phyloP scores from a whole-genome alignment of 768 basidiomycete genomes.

The Lactarius hengduanensis region DNA sequence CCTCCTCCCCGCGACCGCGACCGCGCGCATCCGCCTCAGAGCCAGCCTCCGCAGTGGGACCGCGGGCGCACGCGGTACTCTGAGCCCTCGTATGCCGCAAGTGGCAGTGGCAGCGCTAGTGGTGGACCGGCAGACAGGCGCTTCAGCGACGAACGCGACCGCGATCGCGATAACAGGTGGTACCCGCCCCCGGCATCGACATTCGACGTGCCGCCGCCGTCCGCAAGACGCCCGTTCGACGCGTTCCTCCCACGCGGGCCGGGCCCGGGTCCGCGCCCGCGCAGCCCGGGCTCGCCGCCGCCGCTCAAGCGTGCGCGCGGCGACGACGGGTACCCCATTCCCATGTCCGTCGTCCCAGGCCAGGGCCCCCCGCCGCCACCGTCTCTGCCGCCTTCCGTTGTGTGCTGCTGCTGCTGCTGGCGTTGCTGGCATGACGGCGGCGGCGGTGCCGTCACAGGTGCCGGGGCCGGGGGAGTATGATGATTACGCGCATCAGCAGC shows the following conservation, averaged over 20 bases:
- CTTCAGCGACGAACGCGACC: slow-evolving; percentile 19
- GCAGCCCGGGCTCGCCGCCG: slow-evolving; percentile 26
- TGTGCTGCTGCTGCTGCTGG: not conserved
- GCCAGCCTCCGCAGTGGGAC: slow-evolving; percentile 8
- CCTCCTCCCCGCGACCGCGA: slow-evolving; percentile 8
- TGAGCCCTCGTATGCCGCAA: slow-evolving; percentile 5
- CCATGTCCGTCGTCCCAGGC: not conserved
- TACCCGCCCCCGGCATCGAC: not conserved
- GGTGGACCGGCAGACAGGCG: slow-evolving; percentile 5
- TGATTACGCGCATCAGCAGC: not conserved
- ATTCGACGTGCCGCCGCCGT: slow-evolving; percentile 7
- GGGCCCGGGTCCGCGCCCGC: slow-evolving; percentile 15
- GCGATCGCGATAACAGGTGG: slow-evolving; percentile 22
- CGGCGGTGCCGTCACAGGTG: not conserved
- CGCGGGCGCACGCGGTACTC: slow-evolving; percentile 21
- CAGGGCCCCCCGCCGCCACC: not conserved
- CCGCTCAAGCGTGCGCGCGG: slow-evolving; percentile 26
- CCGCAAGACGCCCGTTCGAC: slow-evolving; percentile 1
- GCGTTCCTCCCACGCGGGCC: slow-evolving; percentile 12
- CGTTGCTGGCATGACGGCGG: not conserved
- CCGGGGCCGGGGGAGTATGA: not conserved
- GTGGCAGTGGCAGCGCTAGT: not conserved
- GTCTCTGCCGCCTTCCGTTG: not conserved
- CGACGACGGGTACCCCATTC: slow-evolving; percentile 15
- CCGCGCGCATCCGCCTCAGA: not conserved